Percentiles rank a stretch among this genome's conserved stretches.
Conservation (phyloP, 129 eudicot genomes). For the Rutidosis leptorrhynchoides region DNA sequence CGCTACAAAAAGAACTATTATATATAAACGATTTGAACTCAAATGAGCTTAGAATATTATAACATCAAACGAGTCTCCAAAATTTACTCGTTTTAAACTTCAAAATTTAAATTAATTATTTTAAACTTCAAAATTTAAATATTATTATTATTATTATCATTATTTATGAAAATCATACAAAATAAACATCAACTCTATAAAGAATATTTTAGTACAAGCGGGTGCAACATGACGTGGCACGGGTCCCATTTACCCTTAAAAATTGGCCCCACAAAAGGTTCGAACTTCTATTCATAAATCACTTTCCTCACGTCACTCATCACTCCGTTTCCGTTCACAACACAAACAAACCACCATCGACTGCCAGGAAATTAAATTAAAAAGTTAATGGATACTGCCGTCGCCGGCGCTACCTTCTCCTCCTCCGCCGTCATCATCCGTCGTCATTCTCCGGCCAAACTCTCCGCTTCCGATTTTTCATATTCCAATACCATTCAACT, state of each 20-base stretch:
- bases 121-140: too few species aligned
- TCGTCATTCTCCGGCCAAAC: slow-evolving; percentile 10
- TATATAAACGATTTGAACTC: too few species aligned
- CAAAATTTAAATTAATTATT: too few species aligned
- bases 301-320: slow-evolving; percentile 25
- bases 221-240: slow-evolving; percentile 25
- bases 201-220: too few species aligned
- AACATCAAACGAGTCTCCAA: too few species aligned
- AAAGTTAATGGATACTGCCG: slow-evolving; percentile 19
- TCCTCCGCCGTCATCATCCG: slow-evolving; percentile 8
- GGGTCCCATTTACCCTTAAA: slow-evolving; percentile 12
- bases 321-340: slow-evolving; percentile 19
- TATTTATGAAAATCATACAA: too few species aligned
- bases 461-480: slow-evolving; percentile 12
- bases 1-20: too few species aligned
- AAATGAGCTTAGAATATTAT: too few species aligned
- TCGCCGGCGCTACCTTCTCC: slow-evolving; percentile 22
- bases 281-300: neutral
- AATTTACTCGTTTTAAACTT: too few species aligned
- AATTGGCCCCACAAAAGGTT: slow-evolving; percentile 13
- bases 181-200: too few species aligned
- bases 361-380: slow-evolving; percentile 17
- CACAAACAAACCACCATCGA: slow-evolving; percentile 8
- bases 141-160: too few species aligned
- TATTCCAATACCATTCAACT: slow-evolving; percentile 22